phyloP scores from a whole-genome alignment of 768 basidiomycete species.

The Rhizopogon vinicolor region DNA sequence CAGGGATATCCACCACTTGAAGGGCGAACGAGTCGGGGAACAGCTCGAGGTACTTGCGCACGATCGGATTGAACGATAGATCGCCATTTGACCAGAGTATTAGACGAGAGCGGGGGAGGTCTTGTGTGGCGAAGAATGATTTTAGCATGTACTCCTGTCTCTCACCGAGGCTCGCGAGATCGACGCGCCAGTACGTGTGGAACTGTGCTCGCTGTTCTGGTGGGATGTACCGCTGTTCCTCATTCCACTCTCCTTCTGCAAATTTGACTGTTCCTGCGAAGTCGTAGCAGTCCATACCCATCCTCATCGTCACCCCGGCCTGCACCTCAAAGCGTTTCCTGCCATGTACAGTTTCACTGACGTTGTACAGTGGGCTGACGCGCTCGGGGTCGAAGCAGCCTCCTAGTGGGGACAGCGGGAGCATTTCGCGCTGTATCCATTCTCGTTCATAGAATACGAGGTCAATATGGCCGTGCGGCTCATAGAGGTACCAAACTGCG shows the following conservation, averaged over 20 bases:
- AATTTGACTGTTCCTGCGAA: constrained; percentile 76
- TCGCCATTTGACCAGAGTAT: constrained; percentile 93
- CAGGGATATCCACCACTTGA: constrained; percentile 58
- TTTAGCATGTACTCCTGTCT: constrained; percentile 89
- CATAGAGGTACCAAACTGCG: constrained; percentile 52
- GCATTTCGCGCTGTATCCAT: constrained; percentile 73
- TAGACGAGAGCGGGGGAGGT: constrained; percentile 57
- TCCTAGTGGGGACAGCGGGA: constrained; percentile 55
- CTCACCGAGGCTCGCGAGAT: constrained; percentile 71
- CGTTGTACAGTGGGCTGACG: constrained; percentile 63
- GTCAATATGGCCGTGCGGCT: constrained; percentile 73
- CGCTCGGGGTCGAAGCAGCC: constrained; percentile 69
- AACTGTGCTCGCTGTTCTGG: constrained; percentile 55
- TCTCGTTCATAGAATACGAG: constrained; percentile 69
- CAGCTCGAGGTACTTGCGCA: constrained; percentile 52
- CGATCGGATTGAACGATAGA: constrained; percentile 47
- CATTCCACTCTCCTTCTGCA: constrained; percentile 5
- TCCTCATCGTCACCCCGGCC: constrained; percentile 70
- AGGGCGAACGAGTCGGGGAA: constrained; percentile 74
- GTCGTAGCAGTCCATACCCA: constrained; percentile 89
- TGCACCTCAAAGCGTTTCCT: constrained; percentile 69
- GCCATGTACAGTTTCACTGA: constrained; percentile 58
- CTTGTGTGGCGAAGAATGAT: constrained; percentile 92
- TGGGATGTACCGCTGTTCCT: constrained; percentile 16
- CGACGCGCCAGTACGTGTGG: constrained; percentile 94